A percentile compares a stretch with the other conserved stretches of the same genome.
phyloP scores from a whole-genome alignment of 768 basidiomycete species.

The Xerocomus spinulosus region DNA sequence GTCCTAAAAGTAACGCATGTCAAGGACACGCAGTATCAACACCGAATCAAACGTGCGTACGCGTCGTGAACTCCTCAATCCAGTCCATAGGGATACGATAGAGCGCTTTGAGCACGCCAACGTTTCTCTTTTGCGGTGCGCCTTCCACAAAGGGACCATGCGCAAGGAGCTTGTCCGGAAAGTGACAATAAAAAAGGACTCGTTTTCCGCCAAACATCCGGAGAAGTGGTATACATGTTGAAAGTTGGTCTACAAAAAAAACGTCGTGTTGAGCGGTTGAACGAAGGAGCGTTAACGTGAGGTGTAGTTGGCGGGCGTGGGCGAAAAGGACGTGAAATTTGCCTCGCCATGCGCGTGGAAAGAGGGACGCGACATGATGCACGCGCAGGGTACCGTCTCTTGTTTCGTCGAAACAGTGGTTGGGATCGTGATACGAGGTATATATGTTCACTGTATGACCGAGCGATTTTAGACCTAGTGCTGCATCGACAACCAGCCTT shows the following conservation, averaged over 20 bases:
- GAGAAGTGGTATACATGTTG: conserved; percentile 84
- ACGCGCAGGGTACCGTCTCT: conserved; percentile 80
- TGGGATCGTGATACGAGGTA: conserved; percentile 87
- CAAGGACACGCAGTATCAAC: background rate
- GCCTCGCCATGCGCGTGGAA: conserved; percentile 76
- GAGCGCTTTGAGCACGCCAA: conserved; percentile 57
- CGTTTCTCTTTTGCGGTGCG: conserved; percentile 36
- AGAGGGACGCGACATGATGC: conserved; percentile 63
- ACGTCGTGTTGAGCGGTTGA: conserved; percentile 60
- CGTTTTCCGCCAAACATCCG: conserved; percentile 62
- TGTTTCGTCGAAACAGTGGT: conserved; percentile 92
- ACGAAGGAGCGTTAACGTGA: conserved; percentile 53
- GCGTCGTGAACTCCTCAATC: conserved; percentile 85
- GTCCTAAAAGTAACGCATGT: conserved; percentile 43
- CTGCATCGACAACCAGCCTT: conserved; percentile 91
- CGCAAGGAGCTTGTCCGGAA: conserved; percentile 90
- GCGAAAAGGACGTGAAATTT: conserved; percentile 88
- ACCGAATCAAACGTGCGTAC: conserved; percentile 40
- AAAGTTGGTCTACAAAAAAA: conserved; percentile 93
- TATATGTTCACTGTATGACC: conserved; percentile 88
- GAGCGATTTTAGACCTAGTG: conserved; percentile 76
- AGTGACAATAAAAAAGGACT: conserved; percentile 96
- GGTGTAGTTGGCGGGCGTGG: conserved; percentile 82
- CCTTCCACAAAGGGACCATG: conserved; percentile 62
- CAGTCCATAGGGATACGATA: conserved; percentile 90